Base-by-base conservation (phyloP, 2,329 filamentous ascomycete species). In the Chrysoporthe puriensis region DNA sequence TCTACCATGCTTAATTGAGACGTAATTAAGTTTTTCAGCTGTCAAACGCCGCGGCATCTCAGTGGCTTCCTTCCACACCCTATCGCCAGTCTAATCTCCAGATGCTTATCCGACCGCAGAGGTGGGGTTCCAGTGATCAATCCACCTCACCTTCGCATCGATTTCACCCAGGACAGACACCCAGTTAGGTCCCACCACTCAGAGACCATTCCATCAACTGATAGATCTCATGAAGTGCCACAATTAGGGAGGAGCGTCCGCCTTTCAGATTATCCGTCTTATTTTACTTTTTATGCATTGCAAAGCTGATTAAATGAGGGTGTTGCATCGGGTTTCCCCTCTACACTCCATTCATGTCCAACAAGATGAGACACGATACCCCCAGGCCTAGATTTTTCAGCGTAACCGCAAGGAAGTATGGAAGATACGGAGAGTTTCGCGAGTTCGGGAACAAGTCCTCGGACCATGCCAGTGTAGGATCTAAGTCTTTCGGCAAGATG, bases 401-500 rank as follows among this genome's bases (percentile, higher is more conserved):
- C 44, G 61, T 16, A 16, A 2, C 44, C 34, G 34, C 13, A 36
- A 40, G 40, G 16, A n/a, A 44, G 26, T 65, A 65, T 57, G 66
- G 69, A 16, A 50, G 64, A 48, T 70, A 69, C 64, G 59, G n/a
- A 21, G 32, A 64, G 50, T 69, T 67, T 44, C 32, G 59, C 7
- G 34, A 60, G n/a, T 69, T 66, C 54, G 58, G 61, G n/a, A 57
- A 67, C 60, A 4, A 50, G 34, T 50, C 50, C 18, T 57, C 62
- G n/a, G 46, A 32, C 3, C 63, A 64, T 21, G 69, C 64, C 40
- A 63, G 62, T 26, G 44, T 69, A 4, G 67, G 62, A 6, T 59
- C 26, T 14, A 63, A 44, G 0, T 68, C 69, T 1, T 65, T 75
- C 2, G 74, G 74, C 0, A 72, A 73, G 36, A 66, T 76, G 14